A percentile compares a stretch with the other conserved stretches of the same genome.
These are phyloP conservation scores for Helminthosporium solani DNA, from an alignment of 2,329 filamentous ascomycete species.

Conservation along the genomic window DNA sequence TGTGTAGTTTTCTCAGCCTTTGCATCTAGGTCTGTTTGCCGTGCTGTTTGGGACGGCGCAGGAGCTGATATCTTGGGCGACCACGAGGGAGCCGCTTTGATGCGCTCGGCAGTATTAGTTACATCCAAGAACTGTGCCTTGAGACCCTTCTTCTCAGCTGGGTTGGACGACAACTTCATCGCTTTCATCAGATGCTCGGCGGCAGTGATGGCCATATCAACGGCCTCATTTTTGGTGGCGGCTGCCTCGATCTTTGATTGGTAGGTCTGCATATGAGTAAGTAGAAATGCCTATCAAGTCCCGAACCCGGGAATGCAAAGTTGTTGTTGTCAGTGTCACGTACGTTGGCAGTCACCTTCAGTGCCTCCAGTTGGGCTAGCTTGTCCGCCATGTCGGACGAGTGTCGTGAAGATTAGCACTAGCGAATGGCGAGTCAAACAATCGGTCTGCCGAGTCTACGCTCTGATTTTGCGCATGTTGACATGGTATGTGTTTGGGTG, in stretches of 20 bases:
- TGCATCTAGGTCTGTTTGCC: not conserved
- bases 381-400: slow-evolving; percentile 30
- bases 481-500: too few relatives aligned
- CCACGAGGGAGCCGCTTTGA: slow-evolving; percentile 57
- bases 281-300: slow-evolving; percentile 8
- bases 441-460: not conserved
- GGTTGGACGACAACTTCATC: slow-evolving; percentile 58
- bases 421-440: not conserved
- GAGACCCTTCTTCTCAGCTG: slow-evolving; percentile 66
- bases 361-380: slow-evolving; percentile 25
- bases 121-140: slow-evolving; percentile 68
- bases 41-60: slow-evolving; percentile 2
- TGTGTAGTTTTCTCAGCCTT: not conserved
- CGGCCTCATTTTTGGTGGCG: slow-evolving; percentile 61
- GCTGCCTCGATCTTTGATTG: slow-evolving; percentile 51
- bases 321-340: slow-evolving; percentile 25
- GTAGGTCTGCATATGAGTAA: slow-evolving; percentile 25
- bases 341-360: slow-evolving; percentile 38
- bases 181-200: slow-evolving; percentile 82
- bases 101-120: slow-evolving; percentile 69
- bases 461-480: not conserved
- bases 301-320: not conserved
- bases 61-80: slow-evolving; percentile 7
- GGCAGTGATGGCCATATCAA: slow-evolving; percentile 73
- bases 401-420: not conserved